These are phyloP conservation scores for Botrytis hyacinthi DNA, from an alignment of 2,329 filamentous ascomycete genomes.

Conservation along the genomic window DNA sequence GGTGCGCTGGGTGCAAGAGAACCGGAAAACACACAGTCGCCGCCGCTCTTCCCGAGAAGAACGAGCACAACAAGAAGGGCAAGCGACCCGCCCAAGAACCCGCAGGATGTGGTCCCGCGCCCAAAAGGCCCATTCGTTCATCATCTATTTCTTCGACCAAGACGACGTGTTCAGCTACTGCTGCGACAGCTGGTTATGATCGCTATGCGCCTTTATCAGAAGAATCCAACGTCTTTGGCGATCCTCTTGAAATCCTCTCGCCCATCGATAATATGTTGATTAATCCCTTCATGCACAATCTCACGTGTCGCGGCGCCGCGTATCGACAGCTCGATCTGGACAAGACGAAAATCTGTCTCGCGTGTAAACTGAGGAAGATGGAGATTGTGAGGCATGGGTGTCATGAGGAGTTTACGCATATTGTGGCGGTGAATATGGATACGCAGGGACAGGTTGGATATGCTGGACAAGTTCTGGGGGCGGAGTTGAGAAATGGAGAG, in stretches of 20 bases:
- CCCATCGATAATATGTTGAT: constrained; percentile 3
- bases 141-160: not conserved
- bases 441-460: not conserved
- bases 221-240: not conserved
- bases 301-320: not conserved
- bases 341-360: constrained; percentile 3
- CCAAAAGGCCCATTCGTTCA: not conserved
- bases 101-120: not conserved
- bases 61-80: not conserved
- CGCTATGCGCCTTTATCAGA: not conserved
- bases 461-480: fast-evolving
- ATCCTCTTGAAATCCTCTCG: not conserved
- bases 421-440: not conserved
- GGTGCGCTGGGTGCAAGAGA: not conserved
- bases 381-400: not conserved
- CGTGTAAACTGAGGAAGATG: not conserved
- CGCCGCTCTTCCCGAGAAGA: not conserved
- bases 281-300: constrained; percentile 17
- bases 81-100: not conserved
- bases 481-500: not conserved
- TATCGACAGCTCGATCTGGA: not conserved
- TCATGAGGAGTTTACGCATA: constrained; percentile 10
- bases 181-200: not conserved
- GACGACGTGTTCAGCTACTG: not conserved
- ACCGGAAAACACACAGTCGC: not conserved